Evolutionary conservation across 495 filamentous ascomycete species (phyloP).

Genomic region (Talaromyces wortmannii): DNA sequence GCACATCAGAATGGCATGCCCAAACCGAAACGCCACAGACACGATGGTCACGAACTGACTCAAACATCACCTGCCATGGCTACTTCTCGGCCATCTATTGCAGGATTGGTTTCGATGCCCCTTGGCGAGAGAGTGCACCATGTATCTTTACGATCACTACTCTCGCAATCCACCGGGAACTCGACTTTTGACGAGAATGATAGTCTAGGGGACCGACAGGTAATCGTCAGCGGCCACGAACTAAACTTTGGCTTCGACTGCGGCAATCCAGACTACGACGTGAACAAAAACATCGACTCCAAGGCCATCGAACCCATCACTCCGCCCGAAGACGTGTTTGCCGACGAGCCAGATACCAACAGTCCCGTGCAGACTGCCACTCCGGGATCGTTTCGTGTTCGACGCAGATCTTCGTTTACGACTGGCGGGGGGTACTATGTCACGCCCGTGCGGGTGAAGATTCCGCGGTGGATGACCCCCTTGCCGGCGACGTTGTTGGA

Average conservation of each 20-base stretch:
- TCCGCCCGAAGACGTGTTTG: slow-evolving; percentile 16
- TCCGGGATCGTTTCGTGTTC: slow-evolving; percentile 39
- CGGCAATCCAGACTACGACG: slow-evolving; percentile 60
- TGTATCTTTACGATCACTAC: slow-evolving; percentile 33
- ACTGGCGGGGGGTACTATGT: slow-evolving; percentile 61
- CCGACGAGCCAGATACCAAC: neutral
- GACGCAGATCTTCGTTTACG: slow-evolving; percentile 40
- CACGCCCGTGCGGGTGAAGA: slow-evolving; percentile 58
- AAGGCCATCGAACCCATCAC: slow-evolving; percentile 31
- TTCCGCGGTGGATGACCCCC: slow-evolving; percentile 59
- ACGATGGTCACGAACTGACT: neutral
- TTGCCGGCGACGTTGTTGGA: slow-evolving; percentile 58
- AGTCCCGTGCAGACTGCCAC: neutral
- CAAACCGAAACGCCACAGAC: neutral
- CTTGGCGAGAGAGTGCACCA: slow-evolving; percentile 4
- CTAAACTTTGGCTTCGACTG: slow-evolving; percentile 57
- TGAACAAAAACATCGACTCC: slow-evolving; percentile 63
- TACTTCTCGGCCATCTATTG: slow-evolving; percentile 10
- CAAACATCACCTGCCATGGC: neutral
- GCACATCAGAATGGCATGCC: neutral
- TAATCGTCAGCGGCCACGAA: slow-evolving; percentile 2
- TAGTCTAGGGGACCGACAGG: neutral
- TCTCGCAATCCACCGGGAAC: slow-evolving; percentile 21
- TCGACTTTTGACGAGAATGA: neutral
- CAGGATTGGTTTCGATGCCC: neutral